These are phyloP conservation scores for Chrysophaeum taylorii DNA, from an alignment of 352 stramenopile genomes.

Conservation along the genomic window DNA sequence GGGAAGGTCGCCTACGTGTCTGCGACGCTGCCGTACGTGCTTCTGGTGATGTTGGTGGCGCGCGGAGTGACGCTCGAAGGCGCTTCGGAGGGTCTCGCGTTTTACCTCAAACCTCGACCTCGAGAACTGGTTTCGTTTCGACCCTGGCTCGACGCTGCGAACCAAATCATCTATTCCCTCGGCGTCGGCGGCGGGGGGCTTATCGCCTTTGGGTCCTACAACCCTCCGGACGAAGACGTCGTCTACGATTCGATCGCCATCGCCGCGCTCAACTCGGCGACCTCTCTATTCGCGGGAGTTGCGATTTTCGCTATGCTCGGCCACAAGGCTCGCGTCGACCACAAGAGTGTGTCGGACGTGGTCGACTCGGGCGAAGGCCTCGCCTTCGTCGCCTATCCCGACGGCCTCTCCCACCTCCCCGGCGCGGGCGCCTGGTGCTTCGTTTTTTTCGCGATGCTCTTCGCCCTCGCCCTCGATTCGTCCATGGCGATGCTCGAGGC, in stretches of 20 bases:
- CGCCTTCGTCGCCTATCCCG: conserved; percentile 26
- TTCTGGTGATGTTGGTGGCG: conserved; percentile 16
- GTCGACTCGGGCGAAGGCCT: conserved; percentile 10
- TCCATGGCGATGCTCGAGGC: conserved; percentile 23
- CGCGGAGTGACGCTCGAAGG: conserved; percentile 11
- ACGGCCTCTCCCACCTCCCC: conserved; percentile 14
- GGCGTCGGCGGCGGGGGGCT: conserved; percentile 19
- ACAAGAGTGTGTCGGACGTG: background rate
- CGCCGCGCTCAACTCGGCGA: conserved; percentile 12
- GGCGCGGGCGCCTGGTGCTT: conserved; percentile 18
- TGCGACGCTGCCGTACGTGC: conserved; percentile 19
- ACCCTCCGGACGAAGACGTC: conserved; percentile 17
- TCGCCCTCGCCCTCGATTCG: conserved; percentile 21
- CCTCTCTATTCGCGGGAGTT: conserved; percentile 24
- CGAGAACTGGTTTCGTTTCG: background rate
- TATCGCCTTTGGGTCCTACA: conserved; percentile 18
- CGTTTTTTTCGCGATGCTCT: conserved; percentile 25
- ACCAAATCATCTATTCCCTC: conserved; percentile 28
- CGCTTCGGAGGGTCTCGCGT: conserved; percentile 15
- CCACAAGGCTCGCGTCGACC: conserved; percentile 7
- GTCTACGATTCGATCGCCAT: conserved; percentile 16
- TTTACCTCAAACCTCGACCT: conserved; percentile 17
- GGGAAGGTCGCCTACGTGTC: conserved; percentile 20
- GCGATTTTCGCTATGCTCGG: conserved; percentile 22
- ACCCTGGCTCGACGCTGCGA: conserved; percentile 22